Evolutionary conservation across 2,329 filamentous ascomycete genomes (phyloP), one percentile per base, ranked within the genome.

Genomic region (Didymella lethalis): DNA sequence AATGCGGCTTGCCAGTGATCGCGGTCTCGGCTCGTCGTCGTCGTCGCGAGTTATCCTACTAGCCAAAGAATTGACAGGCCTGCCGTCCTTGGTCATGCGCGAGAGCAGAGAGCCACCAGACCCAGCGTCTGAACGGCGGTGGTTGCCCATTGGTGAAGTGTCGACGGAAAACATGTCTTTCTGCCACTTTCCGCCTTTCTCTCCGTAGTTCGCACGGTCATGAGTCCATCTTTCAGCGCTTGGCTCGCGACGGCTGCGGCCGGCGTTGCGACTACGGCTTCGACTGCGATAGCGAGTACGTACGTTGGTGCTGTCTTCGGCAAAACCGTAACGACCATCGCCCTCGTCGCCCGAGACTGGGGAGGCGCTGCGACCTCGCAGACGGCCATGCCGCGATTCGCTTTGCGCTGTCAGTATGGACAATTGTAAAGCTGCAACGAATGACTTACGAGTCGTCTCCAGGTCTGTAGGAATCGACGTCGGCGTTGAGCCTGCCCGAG

Each of bases 351-450:
- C 72, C 18, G 79, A 75, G 26, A 65, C 67, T 28, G 86, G 86
- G 7, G 86, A 88, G 18, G 86, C 86, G 71, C 85, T 88, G 62
- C 86, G 83, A 66, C 85, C 80, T 45, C 86, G 82, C 46, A 86
- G 79, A 47, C 83, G 80, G 34, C 83, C 83, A 32, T 76, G 72
- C n/a, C 70, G 69, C 32, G 73, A 65, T 56, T 75, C 73, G n/a
- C 64, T 61, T 4, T 64, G 64, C 45, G 45, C 54, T 60, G 62
- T 48, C 47, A 57, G 14, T 25, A 7, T 31, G 16, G 34, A 3
- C 23, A 14, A 8, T 11, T 16, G 10, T 8, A 1, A 8, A 18
- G 44, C 26, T 18, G 20, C 2, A 28, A 29, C 28, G 10, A 20
- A n/a, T 32, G 12, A 41, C 26, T 12, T 68, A 75, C 72, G 66